Percentiles rank a stretch among this genome's conserved stretches.
Conservation (phyloP, 1,284 basidiomycete genomes). For the Cystobasidium slooffiae region DNA sequence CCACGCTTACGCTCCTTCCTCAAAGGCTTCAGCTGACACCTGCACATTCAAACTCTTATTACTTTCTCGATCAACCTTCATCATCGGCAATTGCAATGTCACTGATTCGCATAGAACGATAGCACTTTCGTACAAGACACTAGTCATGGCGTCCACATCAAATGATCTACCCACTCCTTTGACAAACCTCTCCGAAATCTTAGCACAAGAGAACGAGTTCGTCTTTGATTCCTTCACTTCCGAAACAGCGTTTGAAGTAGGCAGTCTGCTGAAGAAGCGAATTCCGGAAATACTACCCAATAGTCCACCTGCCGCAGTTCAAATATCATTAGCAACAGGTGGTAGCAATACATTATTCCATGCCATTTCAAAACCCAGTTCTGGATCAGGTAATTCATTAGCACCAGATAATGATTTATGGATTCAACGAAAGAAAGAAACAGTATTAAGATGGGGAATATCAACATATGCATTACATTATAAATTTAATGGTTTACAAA, state of each 20-base stretch:
- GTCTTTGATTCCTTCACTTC: slow-evolving; percentile 48
- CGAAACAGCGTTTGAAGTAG: slow-evolving; percentile 47
- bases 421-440: slow-evolving; percentile 46
- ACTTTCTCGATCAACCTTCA: too few relatives aligned
- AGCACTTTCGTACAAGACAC: too few relatives aligned
- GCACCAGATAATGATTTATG: slow-evolving; percentile 46
- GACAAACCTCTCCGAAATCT: slow-evolving; percentile 41
- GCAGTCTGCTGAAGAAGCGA: slow-evolving; percentile 35
- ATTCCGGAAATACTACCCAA: slow-evolving; percentile 30
- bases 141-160: neutral
- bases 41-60: too few relatives aligned
- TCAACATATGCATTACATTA: slow-evolving; percentile 35
- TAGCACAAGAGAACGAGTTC: slow-evolving; percentile 41
- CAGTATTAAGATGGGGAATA: slow-evolving; percentile 46
- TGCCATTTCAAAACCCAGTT: slow-evolving; percentile 32
- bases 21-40: too few relatives aligned
- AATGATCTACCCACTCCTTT: neutral
- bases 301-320: slow-evolving; percentile 45
- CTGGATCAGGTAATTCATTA: slow-evolving; percentile 13
- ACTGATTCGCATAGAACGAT: too few relatives aligned
- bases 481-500: slow-evolving; percentile 40
- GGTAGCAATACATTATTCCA: slow-evolving; percentile 48
- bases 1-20: too few relatives aligned
- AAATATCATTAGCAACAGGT: slow-evolving; percentile 45
- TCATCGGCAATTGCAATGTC: too few relatives aligned